phyloP scores from a whole-genome alignment of 495 filamentous ascomycete genomes.

The Aspergillus carlsbadensis region DNA sequence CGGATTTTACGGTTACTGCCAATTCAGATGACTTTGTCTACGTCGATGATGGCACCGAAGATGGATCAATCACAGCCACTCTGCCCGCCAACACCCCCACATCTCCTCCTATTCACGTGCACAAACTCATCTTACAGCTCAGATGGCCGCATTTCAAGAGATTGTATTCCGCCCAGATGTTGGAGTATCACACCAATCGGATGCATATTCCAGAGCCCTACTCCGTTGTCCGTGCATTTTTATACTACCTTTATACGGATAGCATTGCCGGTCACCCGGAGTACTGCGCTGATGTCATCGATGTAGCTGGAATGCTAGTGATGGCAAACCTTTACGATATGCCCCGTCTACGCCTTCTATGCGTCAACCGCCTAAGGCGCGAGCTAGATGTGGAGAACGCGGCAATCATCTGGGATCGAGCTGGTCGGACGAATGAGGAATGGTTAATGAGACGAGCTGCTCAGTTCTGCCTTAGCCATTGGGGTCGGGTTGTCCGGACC shows the following conservation, averaged over 20 bases:
- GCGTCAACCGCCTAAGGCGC: conserved; percentile 79
- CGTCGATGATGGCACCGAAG: conserved; percentile 51
- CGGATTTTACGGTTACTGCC: conserved; percentile 84
- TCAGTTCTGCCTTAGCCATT: conserved; percentile 84
- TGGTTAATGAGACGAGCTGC: conserved; percentile 88
- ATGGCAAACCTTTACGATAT: conserved; percentile 98
- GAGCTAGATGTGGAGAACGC: conserved; percentile 94
- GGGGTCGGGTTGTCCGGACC: conserved; percentile 92
- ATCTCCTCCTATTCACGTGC: conserved; percentile 84
- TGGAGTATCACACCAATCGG: conserved; percentile 90
- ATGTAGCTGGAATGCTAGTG: conserved; percentile 93
- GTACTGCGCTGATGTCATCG: conserved; percentile 67
- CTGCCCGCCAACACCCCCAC: conserved; percentile 61
- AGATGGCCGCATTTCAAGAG: conserved; percentile 96
- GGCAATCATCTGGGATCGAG: conserved; percentile 94
- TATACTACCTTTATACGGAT: conserved; percentile 96
- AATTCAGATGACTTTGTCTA: conserved; percentile 67
- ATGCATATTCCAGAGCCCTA: conserved; percentile 99
- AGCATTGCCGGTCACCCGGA: conserved; percentile 70
- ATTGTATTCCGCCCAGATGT: conserved; percentile 89
- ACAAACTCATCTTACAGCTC: conserved; percentile 87
- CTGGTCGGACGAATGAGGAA: conserved; percentile 83
- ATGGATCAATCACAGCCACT: conserved; percentile 54
- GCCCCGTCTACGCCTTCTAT: conserved; percentile 83
- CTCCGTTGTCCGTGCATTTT: conserved; percentile 87